Evolutionary conservation across 768 basidiomycete species (phyloP).

Genomic region (Leccinum arenicola): DNA sequence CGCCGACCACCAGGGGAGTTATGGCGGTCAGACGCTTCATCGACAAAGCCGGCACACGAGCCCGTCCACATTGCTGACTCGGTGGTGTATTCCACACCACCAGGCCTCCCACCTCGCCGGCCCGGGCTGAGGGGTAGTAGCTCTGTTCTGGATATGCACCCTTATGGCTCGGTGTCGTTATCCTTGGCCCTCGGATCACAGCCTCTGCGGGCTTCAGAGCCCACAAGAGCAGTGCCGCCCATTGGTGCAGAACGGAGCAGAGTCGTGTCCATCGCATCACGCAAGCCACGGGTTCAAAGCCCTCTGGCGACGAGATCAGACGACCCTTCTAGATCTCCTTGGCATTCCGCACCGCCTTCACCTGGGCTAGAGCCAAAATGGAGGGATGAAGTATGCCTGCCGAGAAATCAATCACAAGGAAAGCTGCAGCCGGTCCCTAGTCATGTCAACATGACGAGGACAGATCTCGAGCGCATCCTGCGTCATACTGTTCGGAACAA

Average conservation of each 20-base stretch:
- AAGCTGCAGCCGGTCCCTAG: neutral
- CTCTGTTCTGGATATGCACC: slow-evolving; percentile 5
- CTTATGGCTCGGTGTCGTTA: slow-evolving; percentile 16
- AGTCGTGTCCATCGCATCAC: slow-evolving; percentile 18
- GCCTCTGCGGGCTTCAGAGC: slow-evolving; percentile 21
- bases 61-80: neutral
- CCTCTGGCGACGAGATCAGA: neutral
- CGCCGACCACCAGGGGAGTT: slow-evolving; percentile 19
- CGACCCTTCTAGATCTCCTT: slow-evolving; percentile 1
- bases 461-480: slow-evolving; percentile 26
- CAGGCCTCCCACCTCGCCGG: slow-evolving; percentile 18
- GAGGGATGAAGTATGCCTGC: neutral
- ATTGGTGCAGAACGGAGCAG: slow-evolving; percentile 32
- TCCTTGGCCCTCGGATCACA: slow-evolving; percentile 28
- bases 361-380: slow-evolving; percentile 5
- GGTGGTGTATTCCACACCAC: slow-evolving; percentile 16
- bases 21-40: slow-evolving; percentile 20
- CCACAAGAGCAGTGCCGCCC: slow-evolving; percentile 21
- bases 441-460: slow-evolving; percentile 7
- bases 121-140: slow-evolving; percentile 8
- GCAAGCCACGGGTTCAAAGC: slow-evolving; percentile 7
- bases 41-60: slow-evolving; percentile 1
- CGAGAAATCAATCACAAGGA: neutral
- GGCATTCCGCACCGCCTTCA: slow-evolving; percentile 11
- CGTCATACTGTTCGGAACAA: slow-evolving; percentile 25